Evolutionary conservation across 2,329 filamentous ascomycete genomes (phyloP), one percentile per base, ranked within the genome.

Genomic region (Hortaea sp.): DNA sequence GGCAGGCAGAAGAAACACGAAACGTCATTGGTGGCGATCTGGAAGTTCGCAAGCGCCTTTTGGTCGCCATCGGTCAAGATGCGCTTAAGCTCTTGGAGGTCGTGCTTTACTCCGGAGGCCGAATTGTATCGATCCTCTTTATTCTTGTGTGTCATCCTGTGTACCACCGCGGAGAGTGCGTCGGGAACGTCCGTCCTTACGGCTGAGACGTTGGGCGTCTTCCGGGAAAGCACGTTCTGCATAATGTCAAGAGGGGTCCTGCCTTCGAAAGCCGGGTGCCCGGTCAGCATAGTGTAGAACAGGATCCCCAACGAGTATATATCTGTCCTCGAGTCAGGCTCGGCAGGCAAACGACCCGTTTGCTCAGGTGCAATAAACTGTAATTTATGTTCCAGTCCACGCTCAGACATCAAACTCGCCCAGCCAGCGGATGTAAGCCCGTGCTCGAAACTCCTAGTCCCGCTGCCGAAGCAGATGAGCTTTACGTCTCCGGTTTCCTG

Each of bases 291-390:
- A 6, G 79, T 86, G 84, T 88, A 95, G 63, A 95, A 90, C 1
- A 95, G 66, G 35, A 95, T 82, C 4, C 90, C 90, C 1, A 95
- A 71, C 0, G 87, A 89, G 68, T 95, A 95, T 30, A 95, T 94
- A 64, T 97, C 90, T 11, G 90, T 95, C 37, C 90, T 79, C 39
- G 79, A 86, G 66, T 95, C 90, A 1, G 90, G 90, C 63, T 95
- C 89, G 3, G 86, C 88, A 2, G 88, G 86, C 77, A 95, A 84
- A 13, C 90, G 82, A 10, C 90, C 90, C 2, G 90, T 95, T 69
- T 95, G 90, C 62, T 97, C 90, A 0, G 90, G 89, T 41, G 88
- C 90, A 61, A 95, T 94, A 61, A 88, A 95, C 43, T 89, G 80
- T 13, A 97, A 72, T 66, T 94, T 95, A 61, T 89, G 83, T 66